A percentile compares a stretch with the other conserved stretches of the same genome.
Conservation (phyloP, 345 rosid species). For the Chamaenerion angustifolium region DNA sequence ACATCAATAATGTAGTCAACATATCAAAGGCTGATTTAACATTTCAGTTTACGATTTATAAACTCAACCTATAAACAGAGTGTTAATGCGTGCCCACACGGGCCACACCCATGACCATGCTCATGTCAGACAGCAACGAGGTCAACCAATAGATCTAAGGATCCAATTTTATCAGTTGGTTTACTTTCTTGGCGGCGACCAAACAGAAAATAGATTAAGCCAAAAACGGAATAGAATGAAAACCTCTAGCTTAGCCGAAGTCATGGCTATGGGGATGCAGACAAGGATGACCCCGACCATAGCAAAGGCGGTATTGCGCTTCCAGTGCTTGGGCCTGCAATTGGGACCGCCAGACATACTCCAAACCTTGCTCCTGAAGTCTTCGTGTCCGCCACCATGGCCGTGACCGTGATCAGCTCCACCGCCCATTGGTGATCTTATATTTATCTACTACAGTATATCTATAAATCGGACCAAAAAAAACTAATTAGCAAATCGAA, state of each 20-base stretch:
- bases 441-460: too few species aligned
- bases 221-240: neutral
- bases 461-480: too few species aligned
- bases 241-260: constrained; percentile 94
- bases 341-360: constrained; percentile 88
- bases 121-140: too few species aligned
- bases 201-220: neutral
- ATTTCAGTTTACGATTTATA: too few species aligned
- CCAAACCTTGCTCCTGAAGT: constrained; percentile 92
- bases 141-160: neutral
- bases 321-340: constrained; percentile 97
- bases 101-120: too few species aligned
- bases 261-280: constrained; percentile 86
- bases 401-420: constrained; percentile 76
- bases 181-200: neutral
- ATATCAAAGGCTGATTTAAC: too few species aligned
- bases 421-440: constrained; percentile 26
- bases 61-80: too few species aligned
- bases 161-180: constrained; percentile 1
- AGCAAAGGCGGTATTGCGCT: constrained; percentile 92
- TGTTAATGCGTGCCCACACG: too few species aligned
- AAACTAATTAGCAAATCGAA: too few species aligned
- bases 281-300: constrained; percentile 71
- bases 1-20: too few species aligned
- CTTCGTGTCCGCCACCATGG: constrained; percentile 44